phyloP scores from a whole-genome alignment of 2,329 filamentous ascomycete species.

The Epichloe elymi region DNA sequence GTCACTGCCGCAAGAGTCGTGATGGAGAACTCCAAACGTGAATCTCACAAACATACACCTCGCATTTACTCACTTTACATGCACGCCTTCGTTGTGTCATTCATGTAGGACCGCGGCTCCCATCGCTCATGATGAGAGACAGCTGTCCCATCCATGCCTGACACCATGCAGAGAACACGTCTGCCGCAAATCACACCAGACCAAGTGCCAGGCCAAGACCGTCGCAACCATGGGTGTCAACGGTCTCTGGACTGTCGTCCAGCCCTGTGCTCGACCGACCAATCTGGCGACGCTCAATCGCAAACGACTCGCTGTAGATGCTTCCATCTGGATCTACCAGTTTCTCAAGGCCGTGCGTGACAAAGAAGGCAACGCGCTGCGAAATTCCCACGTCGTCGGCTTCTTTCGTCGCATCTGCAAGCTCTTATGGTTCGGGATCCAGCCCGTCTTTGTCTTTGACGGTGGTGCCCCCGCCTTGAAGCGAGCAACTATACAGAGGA shows the following conservation, averaged over 20 bases:
- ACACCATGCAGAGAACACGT: not conserved
- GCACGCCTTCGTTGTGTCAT: not conserved
- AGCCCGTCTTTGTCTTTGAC: conserved; percentile 95
- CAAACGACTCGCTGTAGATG: conserved; percentile 91
- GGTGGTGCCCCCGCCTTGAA: conserved; percentile 87
- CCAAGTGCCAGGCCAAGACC: not conserved
- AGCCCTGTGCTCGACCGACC: conserved; percentile 88
- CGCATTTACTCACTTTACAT: too few species aligned
- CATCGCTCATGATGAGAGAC: not conserved
- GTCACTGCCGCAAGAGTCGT: not conserved
- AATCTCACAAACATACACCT: not conserved
- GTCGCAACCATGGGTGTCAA: conserved; percentile 76
- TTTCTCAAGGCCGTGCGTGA: conserved; percentile 98
- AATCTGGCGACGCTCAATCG: conserved; percentile 94
- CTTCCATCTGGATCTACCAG: conserved; percentile 99
- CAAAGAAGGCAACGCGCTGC: conserved; percentile 92
- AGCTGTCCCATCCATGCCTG: not conserved
- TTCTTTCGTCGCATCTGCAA: conserved; percentile 99
- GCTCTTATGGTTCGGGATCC: conserved; percentile 89
- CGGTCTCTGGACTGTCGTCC: conserved; percentile 90
- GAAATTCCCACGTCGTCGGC: conserved; percentile 90
- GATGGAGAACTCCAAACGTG: not conserved
- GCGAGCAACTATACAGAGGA: conserved; percentile 70
- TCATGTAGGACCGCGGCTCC: not conserved
- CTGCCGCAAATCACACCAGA: not conserved